phyloP scores from a whole-genome alignment of 345 rosid species.

The Camelina neglecta region DNA sequence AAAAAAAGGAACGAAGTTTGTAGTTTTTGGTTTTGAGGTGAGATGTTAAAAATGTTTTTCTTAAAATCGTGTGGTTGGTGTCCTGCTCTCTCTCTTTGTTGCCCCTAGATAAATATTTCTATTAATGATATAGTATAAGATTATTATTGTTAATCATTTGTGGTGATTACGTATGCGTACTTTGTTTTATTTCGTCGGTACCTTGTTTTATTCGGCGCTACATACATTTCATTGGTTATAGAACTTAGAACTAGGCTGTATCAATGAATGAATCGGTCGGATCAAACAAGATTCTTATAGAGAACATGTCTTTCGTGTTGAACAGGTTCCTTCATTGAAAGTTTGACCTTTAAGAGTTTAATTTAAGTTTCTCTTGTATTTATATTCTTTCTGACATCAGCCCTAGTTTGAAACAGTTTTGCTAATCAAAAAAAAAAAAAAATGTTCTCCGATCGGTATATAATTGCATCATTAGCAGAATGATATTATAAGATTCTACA shows the following conservation, averaged over 20 bases:
- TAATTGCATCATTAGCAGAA: no score
- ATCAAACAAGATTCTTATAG: constrained; percentile 7
- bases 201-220: background rate
- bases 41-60: constrained; percentile 18
- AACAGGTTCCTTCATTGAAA: constrained; percentile 8
- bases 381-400: constrained; percentile 2
- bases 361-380: background rate
- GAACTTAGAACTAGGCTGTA: constrained; percentile 13
- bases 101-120: background rate
- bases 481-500: no score
- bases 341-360: constrained; percentile 35
- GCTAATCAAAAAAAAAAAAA: no score
- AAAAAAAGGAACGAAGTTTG: background rate
- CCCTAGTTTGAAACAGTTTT: background rate
- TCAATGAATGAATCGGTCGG: constrained; percentile 2
- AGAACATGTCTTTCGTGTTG: constrained; percentile 32
- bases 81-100: constrained; percentile 12
- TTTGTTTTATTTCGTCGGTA: background rate
- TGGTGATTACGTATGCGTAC: constrained; percentile 38
- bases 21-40: constrained; percentile 13
- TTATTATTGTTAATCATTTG: constrained; percentile 16
- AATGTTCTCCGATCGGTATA: no score
- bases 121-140: background rate
- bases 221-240: constrained; percentile 16
- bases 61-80: constrained; percentile 28